Conservation (phyloP, 2,329 filamentous ascomycete genomes). For the Cryoendolithus antarcticus region DNA sequence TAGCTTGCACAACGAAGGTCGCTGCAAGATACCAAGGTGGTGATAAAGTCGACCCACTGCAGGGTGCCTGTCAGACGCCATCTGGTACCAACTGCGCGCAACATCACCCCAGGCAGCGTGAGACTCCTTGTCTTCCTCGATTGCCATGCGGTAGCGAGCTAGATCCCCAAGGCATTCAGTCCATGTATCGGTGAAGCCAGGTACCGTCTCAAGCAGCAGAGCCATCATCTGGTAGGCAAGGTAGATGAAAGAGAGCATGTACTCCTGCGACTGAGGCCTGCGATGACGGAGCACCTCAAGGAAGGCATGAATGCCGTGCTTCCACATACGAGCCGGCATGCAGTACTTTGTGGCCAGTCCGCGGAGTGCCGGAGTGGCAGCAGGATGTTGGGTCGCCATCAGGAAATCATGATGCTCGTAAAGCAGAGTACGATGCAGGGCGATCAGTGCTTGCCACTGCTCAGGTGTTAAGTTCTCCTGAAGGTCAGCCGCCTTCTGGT, state of each 20-base stretch:
- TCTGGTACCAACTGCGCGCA: constrained; percentile 71
- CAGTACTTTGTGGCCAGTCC: constrained; percentile 66
- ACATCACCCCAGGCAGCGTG: constrained; percentile 69
- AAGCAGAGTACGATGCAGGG: constrained; percentile 57
- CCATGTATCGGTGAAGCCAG: constrained; percentile 77
- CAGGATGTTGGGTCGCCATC: constrained; percentile 74
- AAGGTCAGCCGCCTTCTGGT: constrained; percentile 44
- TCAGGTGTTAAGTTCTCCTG: constrained; percentile 42
- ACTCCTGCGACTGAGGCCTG: constrained; percentile 65
- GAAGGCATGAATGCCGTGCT: constrained; percentile 61
- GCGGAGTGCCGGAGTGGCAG: constrained; percentile 54
- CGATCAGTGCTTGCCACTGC: constrained; percentile 76
- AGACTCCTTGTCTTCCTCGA: constrained; percentile 64
- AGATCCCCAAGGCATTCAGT: constrained; percentile 86
- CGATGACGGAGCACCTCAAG: constrained; percentile 48
- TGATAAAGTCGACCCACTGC: constrained; percentile 72
- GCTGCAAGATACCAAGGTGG: constrained; percentile 67
- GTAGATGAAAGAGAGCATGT: constrained; percentile 87
- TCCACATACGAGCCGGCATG: constrained; percentile 92
- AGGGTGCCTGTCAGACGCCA: constrained; percentile 65
- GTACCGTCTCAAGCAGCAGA: constrained; percentile 72
- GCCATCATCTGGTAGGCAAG: constrained; percentile 84
- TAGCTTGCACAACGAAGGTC: constrained; percentile 59
- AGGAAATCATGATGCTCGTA: constrained; percentile 47
- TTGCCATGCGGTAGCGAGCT: constrained; percentile 77